Evolutionary conservation across 148 eudicot genomes (phyloP), one percentile per base, ranked within the genome.

Genomic region (Euryodendron excelsum): DNA sequence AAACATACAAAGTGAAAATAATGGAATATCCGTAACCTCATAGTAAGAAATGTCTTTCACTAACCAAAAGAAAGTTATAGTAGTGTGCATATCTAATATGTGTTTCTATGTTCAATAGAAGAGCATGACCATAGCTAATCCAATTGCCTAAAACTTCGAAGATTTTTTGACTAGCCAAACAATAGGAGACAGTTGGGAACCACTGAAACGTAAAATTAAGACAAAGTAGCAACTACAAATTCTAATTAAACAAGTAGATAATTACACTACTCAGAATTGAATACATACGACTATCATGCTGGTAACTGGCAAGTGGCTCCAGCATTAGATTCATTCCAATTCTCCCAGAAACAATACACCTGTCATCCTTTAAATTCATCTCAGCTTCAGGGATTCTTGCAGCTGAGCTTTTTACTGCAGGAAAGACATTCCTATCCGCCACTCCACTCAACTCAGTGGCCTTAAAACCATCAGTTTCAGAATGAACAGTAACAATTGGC

Each of bases 211-310:
- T 61, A 18, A 45, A 34, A 48, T 61, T 1, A 28, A 1, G 14
- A 75, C n/a, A 56, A 75, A 59, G 48, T 30, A 37, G 36, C 34
- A 28, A 21, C 23, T 34, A 74, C 11, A 2, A 23, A 30, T 60
- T 44, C 11, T n/a, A 66, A 31, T 47, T 27, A 63, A 64, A 48
- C 64, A 48, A 44, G 27, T 28, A 5, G 30, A 74, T n/a, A 67
- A 50, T 53, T 20, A 63, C 5, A 44, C 13, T 39, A 44, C 48
- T 21, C 65, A 77, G 60, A 68, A 77, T 37, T 68, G 70, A 17
- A 74, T 53, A 91, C 98, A 56, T 91, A 94, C 97, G 87, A 80
- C 73, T 86, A 84, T 87, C 96, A 80, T 76, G 86, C 48, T 80
- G 94, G 78, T 78, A 73, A 85, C 84, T 85, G 77, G 86, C 69